Percentiles rank a stretch among this genome's conserved stretches.
phyloP scores from a whole-genome alignment of 2,329 filamentous ascomycete genomes.

The Teratosphaeria zuluensis region DNA sequence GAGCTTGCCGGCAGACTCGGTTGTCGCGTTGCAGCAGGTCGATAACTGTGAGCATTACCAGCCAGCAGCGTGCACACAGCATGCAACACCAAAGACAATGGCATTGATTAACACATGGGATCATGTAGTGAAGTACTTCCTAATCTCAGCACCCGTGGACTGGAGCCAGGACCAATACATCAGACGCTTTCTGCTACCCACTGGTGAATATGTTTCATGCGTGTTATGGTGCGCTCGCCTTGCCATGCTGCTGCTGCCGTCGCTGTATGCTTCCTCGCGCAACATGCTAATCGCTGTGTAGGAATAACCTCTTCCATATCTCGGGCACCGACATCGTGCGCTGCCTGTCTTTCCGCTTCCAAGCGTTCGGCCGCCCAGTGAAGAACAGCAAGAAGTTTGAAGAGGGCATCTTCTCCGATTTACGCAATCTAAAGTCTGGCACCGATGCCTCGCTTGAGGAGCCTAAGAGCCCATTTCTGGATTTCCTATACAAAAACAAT shows the following conservation, averaged over 20 bases:
- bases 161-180: constrained; percentile 97
- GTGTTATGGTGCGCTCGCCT: constrained; percentile 63
- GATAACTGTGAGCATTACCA: constrained; percentile 67
- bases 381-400: constrained; percentile 99
- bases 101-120: constrained; percentile 23
- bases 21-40: constrained; percentile 95
- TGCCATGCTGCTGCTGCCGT: constrained; percentile 5
- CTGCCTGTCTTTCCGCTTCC: constrained; percentile 95
- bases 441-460: constrained; percentile 97
- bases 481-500: constrained; percentile 99
- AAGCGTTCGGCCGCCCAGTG: constrained; percentile 93
- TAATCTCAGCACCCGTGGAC: constrained; percentile 96
- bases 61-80: too few relatives aligned
- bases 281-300: constrained; percentile 30
- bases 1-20: constrained; percentile 87
- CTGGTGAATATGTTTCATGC: constrained; percentile 97
- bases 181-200: constrained; percentile 85
- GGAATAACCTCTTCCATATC: constrained; percentile 99
- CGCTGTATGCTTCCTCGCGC: background rate
- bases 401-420: constrained; percentile 96
- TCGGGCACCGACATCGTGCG: constrained; percentile 97
- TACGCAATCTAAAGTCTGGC: constrained; percentile 95
- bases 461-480: constrained; percentile 94
- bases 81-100: background rate
- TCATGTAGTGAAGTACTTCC: constrained; percentile 87